phyloP scores from a whole-genome alignment of 148 eudicot genomes.

The Arbutus unedo region DNA sequence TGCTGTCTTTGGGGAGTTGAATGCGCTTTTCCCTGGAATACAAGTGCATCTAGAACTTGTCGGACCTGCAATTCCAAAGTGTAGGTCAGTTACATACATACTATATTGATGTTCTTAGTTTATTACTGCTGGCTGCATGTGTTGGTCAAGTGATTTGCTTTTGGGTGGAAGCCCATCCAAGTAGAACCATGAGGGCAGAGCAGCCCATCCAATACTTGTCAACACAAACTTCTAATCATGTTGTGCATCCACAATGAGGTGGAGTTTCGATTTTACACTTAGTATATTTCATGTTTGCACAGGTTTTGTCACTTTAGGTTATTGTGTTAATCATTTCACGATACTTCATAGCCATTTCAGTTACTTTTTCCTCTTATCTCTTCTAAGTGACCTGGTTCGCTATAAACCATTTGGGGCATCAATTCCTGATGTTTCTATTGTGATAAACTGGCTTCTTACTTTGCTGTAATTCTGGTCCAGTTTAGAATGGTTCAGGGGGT shows the following conservation, averaged over 20 bases:
- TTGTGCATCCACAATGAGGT: not conserved
- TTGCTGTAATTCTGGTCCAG: not conserved
- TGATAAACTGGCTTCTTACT: not conserved
- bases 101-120: not conserved
- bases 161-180: not conserved
- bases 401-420: not conserved
- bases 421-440: not conserved
- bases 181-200: not conserved
- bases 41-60: constrained; percentile 56
- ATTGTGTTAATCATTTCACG: not conserved
- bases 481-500: not conserved
- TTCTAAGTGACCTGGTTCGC: too few species aligned
- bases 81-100: constrained; percentile 41
- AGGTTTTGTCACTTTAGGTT: not conserved
- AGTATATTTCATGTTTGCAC: not conserved
- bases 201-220: not conserved
- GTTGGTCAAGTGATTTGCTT: not conserved
- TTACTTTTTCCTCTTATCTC: too few species aligned
- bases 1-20: constrained; percentile 73
- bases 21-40: constrained; percentile 62
- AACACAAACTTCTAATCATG: not conserved
- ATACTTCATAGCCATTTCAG: not conserved
- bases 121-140: not conserved
- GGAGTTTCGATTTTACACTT: not conserved
- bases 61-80: constrained; percentile 74